phyloP scores from a whole-genome alignment of 768 basidiomycete genomes.

The Hemileccinum rubropunctum region DNA sequence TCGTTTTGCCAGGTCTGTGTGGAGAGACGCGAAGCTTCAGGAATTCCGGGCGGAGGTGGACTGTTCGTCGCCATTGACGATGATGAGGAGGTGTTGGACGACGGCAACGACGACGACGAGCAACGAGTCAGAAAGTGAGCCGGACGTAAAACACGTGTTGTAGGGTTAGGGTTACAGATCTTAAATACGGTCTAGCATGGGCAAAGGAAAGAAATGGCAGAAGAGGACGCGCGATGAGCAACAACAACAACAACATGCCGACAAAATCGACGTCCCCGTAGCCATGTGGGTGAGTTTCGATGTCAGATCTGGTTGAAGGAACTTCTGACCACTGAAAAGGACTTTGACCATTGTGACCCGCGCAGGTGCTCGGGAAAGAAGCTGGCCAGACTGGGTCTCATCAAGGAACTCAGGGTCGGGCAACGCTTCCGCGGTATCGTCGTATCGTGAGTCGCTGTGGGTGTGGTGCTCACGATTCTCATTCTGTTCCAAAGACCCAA shows the following conservation, averaged over 20 bases:
- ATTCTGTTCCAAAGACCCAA: slow-evolving; percentile 65
- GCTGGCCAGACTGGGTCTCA: slow-evolving; percentile 78
- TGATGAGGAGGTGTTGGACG: slow-evolving; percentile 26
- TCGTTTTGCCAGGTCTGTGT: slow-evolving; percentile 79
- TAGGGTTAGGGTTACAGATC: slow-evolving; percentile 25
- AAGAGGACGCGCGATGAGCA: too few relatives aligned
- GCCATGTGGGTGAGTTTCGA: slow-evolving; percentile 88
- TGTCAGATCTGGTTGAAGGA: not conserved
- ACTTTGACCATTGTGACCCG: slow-evolving; percentile 98
- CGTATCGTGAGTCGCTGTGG: slow-evolving; percentile 70
- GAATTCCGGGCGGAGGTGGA: slow-evolving; percentile 29
- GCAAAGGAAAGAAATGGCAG: too few relatives aligned
- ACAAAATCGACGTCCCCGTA: slow-evolving; percentile 63
- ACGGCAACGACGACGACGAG: slow-evolving; percentile 21
- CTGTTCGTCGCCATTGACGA: slow-evolving; percentile 27
- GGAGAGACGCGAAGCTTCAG: slow-evolving; percentile 63
- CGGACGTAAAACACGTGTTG: slow-evolving; percentile 28
- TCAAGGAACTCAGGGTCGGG: slow-evolving; percentile 81
- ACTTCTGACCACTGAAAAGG: slow-evolving; percentile 45
- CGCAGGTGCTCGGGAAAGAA: slow-evolving; percentile 87
- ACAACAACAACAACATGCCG: too few relatives aligned
- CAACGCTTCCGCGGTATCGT: slow-evolving; percentile 89
- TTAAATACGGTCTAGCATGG: too few relatives aligned
- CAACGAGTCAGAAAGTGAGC: slow-evolving; percentile 4
- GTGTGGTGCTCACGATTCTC: slow-evolving; percentile 1